Conservation (phyloP, 164 flowering plant genomes). For the Piper betle region DNA sequence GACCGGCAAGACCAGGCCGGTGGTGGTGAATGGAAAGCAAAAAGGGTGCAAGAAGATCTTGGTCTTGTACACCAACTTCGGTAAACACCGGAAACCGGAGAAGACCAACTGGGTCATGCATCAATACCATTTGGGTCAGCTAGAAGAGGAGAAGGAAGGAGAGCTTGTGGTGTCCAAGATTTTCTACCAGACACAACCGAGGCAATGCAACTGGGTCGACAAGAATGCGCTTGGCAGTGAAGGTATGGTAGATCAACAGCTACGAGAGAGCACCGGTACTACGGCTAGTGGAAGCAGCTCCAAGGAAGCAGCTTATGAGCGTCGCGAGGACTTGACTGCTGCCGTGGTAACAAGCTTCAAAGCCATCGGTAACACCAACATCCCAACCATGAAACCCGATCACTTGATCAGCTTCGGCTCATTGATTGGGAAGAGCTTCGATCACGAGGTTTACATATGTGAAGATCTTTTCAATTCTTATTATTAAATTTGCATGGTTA, state of each 20-base stretch:
- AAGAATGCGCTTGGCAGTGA: constrained; percentile 25
- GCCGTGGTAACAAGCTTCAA: constrained; percentile 29
- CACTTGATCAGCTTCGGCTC: constrained; percentile 37
- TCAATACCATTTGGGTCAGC: constrained; percentile 90
- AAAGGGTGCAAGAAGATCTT: constrained; percentile 98
- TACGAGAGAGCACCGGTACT: constrained; percentile 25
- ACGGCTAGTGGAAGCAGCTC: constrained; percentile 49
- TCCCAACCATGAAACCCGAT: constrained; percentile 66
- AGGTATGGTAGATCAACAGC: constrained; percentile 14
- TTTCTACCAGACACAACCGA: constrained; percentile 93
- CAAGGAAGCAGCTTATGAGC: constrained; percentile 21
- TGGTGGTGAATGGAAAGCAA: constrained; percentile 83
- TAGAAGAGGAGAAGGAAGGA: constrained; percentile 95
- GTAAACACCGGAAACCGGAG: constrained; percentile 88
- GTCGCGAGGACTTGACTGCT: constrained; percentile 37
- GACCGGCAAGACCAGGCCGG: constrained; percentile 96
- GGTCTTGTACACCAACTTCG: constrained; percentile 90
- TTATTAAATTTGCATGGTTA: too few relatives aligned
- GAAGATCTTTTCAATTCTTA: neutral
- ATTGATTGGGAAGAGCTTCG: constrained; percentile 16
- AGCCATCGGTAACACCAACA: constrained; percentile 24
- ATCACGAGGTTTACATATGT: constrained; percentile 7
- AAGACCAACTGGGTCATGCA: constrained; percentile 99
- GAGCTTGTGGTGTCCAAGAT: constrained; percentile 98
- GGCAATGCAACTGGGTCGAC: constrained; percentile 81